Conservation (phyloP, 169 alveolate species). For the Cryptosporidium canis region DNA sequence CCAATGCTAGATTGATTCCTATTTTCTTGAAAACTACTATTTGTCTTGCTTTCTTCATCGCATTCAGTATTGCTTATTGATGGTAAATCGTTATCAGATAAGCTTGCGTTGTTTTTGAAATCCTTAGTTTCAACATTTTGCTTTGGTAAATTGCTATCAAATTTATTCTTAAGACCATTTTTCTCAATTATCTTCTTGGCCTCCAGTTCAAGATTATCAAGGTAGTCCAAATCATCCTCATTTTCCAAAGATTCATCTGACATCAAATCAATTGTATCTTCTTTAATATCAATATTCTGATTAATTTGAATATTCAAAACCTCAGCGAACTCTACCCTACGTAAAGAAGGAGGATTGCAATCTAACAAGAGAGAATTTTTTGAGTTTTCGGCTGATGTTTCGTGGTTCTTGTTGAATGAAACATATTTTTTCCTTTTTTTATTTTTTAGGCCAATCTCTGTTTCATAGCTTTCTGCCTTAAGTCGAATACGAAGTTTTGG, state of each 20-base stretch:
- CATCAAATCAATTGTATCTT: conserved; percentile 47
- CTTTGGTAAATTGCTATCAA: background rate
- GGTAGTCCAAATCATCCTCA: conserved; percentile 8
- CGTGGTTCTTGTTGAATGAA: conserved; percentile 9
- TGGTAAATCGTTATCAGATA: background rate
- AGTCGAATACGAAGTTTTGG: conserved; percentile 67
- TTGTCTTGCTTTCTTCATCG: conserved; percentile 22
- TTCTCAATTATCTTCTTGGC: conserved; percentile 41
- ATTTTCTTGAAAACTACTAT: background rate
- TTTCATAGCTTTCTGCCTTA: conserved; percentile 39
- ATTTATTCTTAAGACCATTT: conserved; percentile 11
- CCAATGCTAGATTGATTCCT: background rate
- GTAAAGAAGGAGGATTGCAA: conserved; percentile 52
- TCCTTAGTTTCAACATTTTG: conserved; percentile 4
- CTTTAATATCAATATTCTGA: conserved; percentile 1
- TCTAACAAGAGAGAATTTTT: conserved; percentile 22
- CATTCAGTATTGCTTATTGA: background rate
- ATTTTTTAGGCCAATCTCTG: background rate
- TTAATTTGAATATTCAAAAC: conserved; percentile 31
- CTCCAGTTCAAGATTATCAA: conserved; percentile 36
- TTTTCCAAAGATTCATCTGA: conserved; percentile 56
- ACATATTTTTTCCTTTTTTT: conserved; percentile 17
- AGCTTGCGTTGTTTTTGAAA: background rate
- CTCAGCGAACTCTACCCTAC: conserved; percentile 47
- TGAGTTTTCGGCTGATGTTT: conserved; percentile 19